Evolutionary conservation across 306 rosid species (phyloP).

Genomic region (Begonia peltatifolia): DNA sequence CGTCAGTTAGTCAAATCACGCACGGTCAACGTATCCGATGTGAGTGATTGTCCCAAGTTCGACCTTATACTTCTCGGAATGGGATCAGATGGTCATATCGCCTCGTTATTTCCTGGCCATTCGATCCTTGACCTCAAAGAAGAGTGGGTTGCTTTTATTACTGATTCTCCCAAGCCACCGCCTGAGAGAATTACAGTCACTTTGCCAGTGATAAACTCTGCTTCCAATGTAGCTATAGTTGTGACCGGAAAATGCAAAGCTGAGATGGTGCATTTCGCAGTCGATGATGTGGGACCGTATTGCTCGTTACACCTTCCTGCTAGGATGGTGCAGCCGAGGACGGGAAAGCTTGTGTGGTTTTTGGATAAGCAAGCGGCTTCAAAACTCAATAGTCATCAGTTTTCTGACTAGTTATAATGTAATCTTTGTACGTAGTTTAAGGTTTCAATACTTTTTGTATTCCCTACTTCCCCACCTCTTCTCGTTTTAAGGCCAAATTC

Average conservation of each 20-base stretch:
- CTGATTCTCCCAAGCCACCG: constrained; percentile 90
- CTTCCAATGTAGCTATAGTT: constrained; percentile 69
- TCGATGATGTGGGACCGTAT: constrained; percentile 38
- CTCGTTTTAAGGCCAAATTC: constrained; percentile 18
- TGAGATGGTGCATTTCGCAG: constrained; percentile 54
- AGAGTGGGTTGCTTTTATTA: constrained; percentile 84
- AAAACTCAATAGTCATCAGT: constrained; percentile 47
- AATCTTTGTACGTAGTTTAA: constrained; percentile 50
- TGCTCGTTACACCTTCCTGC: constrained; percentile 41
- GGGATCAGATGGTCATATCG: constrained; percentile 88
- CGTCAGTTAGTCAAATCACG: constrained; percentile 93
- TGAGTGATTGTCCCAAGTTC: constrained; percentile 84
- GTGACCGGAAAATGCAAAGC: constrained; percentile 67
- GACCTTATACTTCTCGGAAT: constrained; percentile 89
- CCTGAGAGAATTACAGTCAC: constrained; percentile 98
- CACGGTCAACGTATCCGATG: constrained; percentile 56
- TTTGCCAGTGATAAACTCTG: constrained; percentile 90
- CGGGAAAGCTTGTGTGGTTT: constrained; percentile 85
- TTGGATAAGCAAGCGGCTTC: constrained; percentile 79
- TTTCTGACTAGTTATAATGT: constrained; percentile 34
- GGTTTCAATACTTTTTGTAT: constrained; percentile 22
- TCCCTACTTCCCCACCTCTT: constrained; percentile 8
- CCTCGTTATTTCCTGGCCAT: constrained; percentile 76
- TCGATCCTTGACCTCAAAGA: constrained; percentile 50
- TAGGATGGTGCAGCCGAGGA: constrained; percentile 58